Conservation (phyloP, 2,329 filamentous ascomycete species). For the Aspergillus latus region DNA sequence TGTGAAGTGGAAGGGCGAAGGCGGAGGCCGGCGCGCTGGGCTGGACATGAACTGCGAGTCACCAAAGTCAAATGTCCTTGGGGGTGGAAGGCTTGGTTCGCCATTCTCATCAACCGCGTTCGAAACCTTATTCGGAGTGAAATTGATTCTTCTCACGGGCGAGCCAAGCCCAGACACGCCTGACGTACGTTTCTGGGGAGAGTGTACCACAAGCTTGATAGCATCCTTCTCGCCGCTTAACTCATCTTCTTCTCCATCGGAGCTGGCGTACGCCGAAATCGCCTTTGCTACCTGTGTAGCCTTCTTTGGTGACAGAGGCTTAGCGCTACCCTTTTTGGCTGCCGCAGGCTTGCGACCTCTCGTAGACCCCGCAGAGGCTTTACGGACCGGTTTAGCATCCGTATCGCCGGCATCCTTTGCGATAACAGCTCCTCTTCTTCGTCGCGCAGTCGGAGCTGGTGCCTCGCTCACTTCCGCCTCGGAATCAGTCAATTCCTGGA, state of each 20-base stretch:
- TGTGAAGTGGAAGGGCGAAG: slow-evolving; percentile 46
- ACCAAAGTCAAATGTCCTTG: slow-evolving; percentile 33
- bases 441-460: slow-evolving; percentile 22
- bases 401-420: slow-evolving; percentile 38
- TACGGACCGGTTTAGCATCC: slow-evolving; percentile 49
- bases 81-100: slow-evolving; percentile 29
- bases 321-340: slow-evolving; percentile 29
- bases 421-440: slow-evolving; percentile 26
- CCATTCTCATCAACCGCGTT: slow-evolving; percentile 35
- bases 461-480: slow-evolving; percentile 41
- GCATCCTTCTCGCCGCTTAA: slow-evolving; percentile 39
- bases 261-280: slow-evolving; percentile 36
- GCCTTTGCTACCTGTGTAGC: slow-evolving; percentile 47
- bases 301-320: slow-evolving; percentile 52
- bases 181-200: slow-evolving; percentile 33
- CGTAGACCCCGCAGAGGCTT: slow-evolving; percentile 30
- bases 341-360: slow-evolving; percentile 36
- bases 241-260: slow-evolving; percentile 47
- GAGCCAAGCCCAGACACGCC: slow-evolving; percentile 32
- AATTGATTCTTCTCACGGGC: slow-evolving; percentile 36
- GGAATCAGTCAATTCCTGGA: slow-evolving; percentile 43
- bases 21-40: slow-evolving; percentile 46
- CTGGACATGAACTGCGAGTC: slow-evolving; percentile 42
- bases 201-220: slow-evolving; percentile 33
- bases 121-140: slow-evolving; percentile 28